Evolutionary conservation across 768 basidiomycete species (phyloP), one percentile per base, ranked within the genome.

Genomic region (Trametes maxima): DNA sequence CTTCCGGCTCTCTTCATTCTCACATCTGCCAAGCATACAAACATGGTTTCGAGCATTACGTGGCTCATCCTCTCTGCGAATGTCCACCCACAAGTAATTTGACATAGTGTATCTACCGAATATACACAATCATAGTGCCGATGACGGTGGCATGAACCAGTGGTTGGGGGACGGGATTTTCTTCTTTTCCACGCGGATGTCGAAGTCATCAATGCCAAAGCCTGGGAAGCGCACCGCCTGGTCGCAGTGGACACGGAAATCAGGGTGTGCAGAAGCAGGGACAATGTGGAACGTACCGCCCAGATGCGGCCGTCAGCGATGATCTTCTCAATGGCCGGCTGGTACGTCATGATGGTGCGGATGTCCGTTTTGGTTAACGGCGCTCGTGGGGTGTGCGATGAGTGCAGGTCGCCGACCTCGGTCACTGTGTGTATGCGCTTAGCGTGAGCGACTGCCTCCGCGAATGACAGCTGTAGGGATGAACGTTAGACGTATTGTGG

Each of bases 301-400:
- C 86, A 88, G 12, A 81, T 68, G 40, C 84, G 75, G 17, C 78
- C 77, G 59, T 79, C 80, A 19, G 78, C 80, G 13, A 85, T 74
- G 44, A 88, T 73, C 55, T 75, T 81, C 45, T 70, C 73, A 46
- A 89, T 70, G 21, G 65, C 74, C 2, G 72, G 74, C 22, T 79
- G 76, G 3, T 66, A 62, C 33, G 67, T 66, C 73, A 83, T 80
- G 71, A 87, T 73, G 39, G 73, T 54, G 11, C 69, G 70, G 21
- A 78, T 77, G 35, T 75, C 77, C 12, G 76, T 73, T 36, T 68
- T 72, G 47, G 68, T 73, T 19, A 85, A 73, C 11, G 74, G 72
- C 8, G 76, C 71, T 52, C 73, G 75, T 37, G 78, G 70, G 51
- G 77, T 69, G 67, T 81, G 79, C 4, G 69, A 66, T 36, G 78